These are phyloP conservation scores for Fusarium poae DNA, from an alignment of 2,329 filamentous ascomycete genomes.

Conservation along the genomic window DNA sequence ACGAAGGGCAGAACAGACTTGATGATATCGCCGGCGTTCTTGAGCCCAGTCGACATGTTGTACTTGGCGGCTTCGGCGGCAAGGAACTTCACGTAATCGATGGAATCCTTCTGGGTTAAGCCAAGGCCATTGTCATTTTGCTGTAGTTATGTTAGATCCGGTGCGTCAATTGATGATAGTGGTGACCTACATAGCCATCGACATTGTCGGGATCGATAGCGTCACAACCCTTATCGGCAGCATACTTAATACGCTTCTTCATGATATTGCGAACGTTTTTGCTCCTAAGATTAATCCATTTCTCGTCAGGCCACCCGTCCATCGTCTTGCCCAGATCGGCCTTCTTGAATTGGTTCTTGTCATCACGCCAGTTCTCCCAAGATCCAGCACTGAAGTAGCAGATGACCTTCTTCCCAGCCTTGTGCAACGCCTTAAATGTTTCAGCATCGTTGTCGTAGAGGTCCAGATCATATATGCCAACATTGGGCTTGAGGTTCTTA, in stretches of 20 bases:
- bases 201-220: slow-evolving; percentile 80
- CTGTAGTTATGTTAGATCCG: slow-evolving; percentile 37
- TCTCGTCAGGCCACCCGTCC: slow-evolving; percentile 75
- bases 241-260: slow-evolving; percentile 69
- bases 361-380: slow-evolving; percentile 73
- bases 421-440: slow-evolving; percentile 67
- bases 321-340: slow-evolving; percentile 70
- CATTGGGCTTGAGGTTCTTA: slow-evolving; percentile 56
- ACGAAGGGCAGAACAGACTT: slow-evolving; percentile 60
- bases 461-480: slow-evolving; percentile 63
- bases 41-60: slow-evolving; percentile 74
- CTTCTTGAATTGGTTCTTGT: slow-evolving; percentile 66
- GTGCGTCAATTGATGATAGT: neutral
- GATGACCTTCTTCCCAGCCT: slow-evolving; percentile 71
- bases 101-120: slow-evolving; percentile 68
- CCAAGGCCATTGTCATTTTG: slow-evolving; percentile 73
- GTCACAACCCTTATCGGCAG: slow-evolving; percentile 72
- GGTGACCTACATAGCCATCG: slow-evolving; percentile 68
- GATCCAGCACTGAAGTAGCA: slow-evolving; percentile 83
- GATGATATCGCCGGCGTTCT: slow-evolving; percentile 75
- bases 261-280: slow-evolving; percentile 74
- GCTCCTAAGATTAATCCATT: slow-evolving; percentile 73
- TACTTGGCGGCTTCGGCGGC: slow-evolving; percentile 64
- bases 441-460: slow-evolving; percentile 66
- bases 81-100: slow-evolving; percentile 72